Percentiles rank a stretch among this genome's conserved stretches.
Evolutionary conservation across 805 yeast species (phyloP).

Genomic region (Maudiozyma bulderi): DNA sequence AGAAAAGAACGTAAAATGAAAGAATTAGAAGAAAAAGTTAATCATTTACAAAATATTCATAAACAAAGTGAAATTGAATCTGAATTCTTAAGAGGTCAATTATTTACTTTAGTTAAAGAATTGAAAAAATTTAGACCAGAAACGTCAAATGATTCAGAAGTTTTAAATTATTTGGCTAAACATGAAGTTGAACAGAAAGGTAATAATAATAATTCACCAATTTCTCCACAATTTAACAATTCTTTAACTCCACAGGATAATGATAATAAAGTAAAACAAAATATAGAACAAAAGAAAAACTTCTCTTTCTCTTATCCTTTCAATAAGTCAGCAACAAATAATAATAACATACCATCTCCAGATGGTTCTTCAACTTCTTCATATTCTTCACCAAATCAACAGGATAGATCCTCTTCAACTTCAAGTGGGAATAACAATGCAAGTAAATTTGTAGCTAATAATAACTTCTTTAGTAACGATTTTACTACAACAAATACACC

Average conservation of each 20-base stretch:
- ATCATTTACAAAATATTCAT: conserved; percentile 58
- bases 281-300: conserved; percentile 14
- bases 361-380: conserved; percentile 1
- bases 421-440: neutral
- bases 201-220: neutral
- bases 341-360: conserved; percentile 6
- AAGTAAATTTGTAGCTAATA: neutral
- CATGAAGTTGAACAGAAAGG: conserved; percentile 3
- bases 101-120: conserved; percentile 63
- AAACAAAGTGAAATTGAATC: conserved; percentile 62
- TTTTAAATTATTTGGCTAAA: conserved; percentile 16
- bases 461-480: conserved; percentile 1
- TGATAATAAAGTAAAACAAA: conserved; percentile 5
- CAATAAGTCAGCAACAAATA: conserved; percentile 20
- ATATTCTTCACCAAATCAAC: conserved; percentile 2
- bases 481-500: neutral
- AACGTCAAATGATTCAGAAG: conserved; percentile 23
- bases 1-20: conserved; percentile 80
- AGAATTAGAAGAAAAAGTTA: conserved; percentile 78
- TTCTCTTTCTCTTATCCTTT: conserved; percentile 49
- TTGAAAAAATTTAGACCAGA: conserved; percentile 48
- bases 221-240: neutral
- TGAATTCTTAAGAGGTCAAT: conserved; percentile 66
- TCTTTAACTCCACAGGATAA: conserved; percentile 14
- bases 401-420: neutral